phyloP scores from a whole-genome alignment of 106 monocot genomes.

The Dactylorhiza incarnata region DNA sequence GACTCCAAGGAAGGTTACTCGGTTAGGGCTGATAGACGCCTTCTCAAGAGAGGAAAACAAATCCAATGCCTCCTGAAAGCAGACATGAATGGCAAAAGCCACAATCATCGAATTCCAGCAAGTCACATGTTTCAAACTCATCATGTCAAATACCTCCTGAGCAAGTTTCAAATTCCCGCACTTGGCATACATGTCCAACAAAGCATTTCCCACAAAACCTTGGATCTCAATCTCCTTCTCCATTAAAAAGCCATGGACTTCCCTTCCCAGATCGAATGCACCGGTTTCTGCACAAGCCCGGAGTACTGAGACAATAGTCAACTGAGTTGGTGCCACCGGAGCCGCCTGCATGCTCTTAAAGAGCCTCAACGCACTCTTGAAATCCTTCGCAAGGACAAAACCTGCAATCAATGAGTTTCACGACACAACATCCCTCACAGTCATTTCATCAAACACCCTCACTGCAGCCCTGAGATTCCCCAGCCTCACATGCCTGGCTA shows the following conservation, averaged over 20 bases:
- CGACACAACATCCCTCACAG: conserved; percentile 36
- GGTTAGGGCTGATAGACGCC: conserved; percentile 27
- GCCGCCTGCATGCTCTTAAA: conserved; percentile 42
- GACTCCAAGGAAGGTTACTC: conserved; percentile 50
- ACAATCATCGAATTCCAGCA: conserved; percentile 81
- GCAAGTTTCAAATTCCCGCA: conserved; percentile 45
- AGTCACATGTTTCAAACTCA: conserved; percentile 51
- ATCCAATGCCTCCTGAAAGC: conserved; percentile 42
- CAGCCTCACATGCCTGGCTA: conserved; percentile 25
- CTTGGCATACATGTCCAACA: conserved; percentile 76
- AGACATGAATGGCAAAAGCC: conserved; percentile 48
- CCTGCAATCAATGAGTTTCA: conserved; percentile 60
- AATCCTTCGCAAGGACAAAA: conserved; percentile 29
- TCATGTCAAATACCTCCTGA: conserved; percentile 43
- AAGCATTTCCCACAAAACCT: conserved; percentile 57
- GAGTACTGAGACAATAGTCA: conserved; percentile 54
- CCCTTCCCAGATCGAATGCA: conserved; percentile 27
- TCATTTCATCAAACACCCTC: conserved; percentile 53
- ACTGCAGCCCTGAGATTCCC: conserved; percentile 34
- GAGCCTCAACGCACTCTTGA: conserved; percentile 23
- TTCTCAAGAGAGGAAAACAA: conserved; percentile 54
- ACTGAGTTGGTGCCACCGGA: conserved; percentile 36
- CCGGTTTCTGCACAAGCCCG: conserved; percentile 57
- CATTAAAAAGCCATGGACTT: conserved; percentile 35
- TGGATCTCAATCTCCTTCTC: conserved; percentile 29